Evolutionary conservation across 1,284 basidiomycete genomes (phyloP), one percentile per base, ranked within the genome.

Genomic region (Kalmanozyma brasiliensis): DNA sequence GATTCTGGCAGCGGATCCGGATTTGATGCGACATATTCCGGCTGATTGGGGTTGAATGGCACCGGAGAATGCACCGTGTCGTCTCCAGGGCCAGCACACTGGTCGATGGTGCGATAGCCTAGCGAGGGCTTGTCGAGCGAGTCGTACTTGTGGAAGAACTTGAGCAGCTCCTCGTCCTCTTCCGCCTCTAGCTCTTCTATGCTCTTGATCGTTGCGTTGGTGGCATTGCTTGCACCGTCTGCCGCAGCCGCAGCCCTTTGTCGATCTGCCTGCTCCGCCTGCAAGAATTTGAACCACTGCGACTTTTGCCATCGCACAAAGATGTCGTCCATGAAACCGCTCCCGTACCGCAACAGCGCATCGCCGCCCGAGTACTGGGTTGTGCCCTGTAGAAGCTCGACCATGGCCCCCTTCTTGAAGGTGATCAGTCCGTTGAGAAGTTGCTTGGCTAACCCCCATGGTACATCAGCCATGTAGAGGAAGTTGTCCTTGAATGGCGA

Each of bases 91-190:
- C 73, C 76, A 0, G 56, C 46, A 42, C 69, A 77, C 17, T 49
- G 57, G 52, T 80, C 79, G 5, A 72, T 68, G n/a, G 79, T 81
- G n/a, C 78, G 73, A 36, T 81, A 81, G n/a, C 79, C 79, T 0
- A 81, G 48, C 17, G 77, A 76, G 8, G 74, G 58, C 24, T 52
- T 52, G 19, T 60, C 65, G 22, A 60, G 49, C 43, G 62, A 62
- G 22, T 71, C 68, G 57, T 70, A 61, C 42, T 61, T 57, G 53
- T 53, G 17, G 40, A 61, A 59, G 35, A 65, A 64, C 23, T 52
- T 63, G 36, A 56, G 49, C 45, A 63, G 33, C 23, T 52, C 53
- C 40, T 63, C 55, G 36, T 62, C 72, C 17, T 74, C 73, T 16
- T 67, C 69, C 34, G 51, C 61, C 42, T 75, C 70, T 11, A 77